These are phyloP conservation scores for Acer saccharum DNA, from an alignment of 345 rosid species.

Conservation along the genomic window DNA sequence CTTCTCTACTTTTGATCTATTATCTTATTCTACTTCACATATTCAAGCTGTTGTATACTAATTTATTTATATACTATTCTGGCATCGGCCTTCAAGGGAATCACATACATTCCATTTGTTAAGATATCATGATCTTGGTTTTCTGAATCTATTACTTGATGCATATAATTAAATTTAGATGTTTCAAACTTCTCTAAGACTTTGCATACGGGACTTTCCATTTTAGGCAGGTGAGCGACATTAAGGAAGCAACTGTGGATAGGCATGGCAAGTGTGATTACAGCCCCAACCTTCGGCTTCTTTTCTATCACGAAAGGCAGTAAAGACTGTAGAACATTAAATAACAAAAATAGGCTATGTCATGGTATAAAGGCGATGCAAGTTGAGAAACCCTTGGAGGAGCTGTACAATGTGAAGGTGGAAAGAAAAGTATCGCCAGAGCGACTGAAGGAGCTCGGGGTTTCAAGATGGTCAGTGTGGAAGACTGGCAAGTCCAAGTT, in stretches of 20 bases:
- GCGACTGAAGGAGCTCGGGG: conserved; percentile 69
- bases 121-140: background rate
- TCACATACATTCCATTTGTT: background rate
- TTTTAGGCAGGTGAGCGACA: conserved; percentile 20
- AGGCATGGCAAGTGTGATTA: conserved; percentile 48
- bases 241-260: background rate
- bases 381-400: conserved; percentile 69
- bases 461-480: conserved; percentile 85
- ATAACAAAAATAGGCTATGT: conserved; percentile 16
- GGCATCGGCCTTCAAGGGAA: background rate
- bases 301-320: conserved; percentile 31
- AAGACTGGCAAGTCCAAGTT: conserved; percentile 80
- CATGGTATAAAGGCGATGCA: conserved; percentile 53
- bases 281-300: conserved; percentile 33
- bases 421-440: conserved; percentile 59
- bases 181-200: background rate
- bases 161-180: conserved; percentile 5
- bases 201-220: background rate
- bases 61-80: background rate
- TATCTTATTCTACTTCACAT: background rate
- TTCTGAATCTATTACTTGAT: background rate
- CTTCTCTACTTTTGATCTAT: background rate
- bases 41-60: background rate
- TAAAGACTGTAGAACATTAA: conserved; percentile 13
- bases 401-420: conserved; percentile 77